Evolutionary conservation across 306 rosid genomes (phyloP).

Genomic region (Datisca glomerata): DNA sequence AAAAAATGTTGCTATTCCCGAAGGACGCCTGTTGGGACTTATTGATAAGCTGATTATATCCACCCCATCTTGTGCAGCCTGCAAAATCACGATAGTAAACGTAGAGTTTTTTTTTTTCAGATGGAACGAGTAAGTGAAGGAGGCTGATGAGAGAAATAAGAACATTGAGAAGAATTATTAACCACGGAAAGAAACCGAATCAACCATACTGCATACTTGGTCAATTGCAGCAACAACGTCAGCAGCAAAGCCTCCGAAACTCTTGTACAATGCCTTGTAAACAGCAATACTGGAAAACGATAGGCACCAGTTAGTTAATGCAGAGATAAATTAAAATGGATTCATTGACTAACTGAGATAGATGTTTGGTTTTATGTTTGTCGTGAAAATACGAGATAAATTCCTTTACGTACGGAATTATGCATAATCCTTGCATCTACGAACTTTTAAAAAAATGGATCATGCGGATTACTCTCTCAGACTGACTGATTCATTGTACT

Average conservation of each 20-base stretch:
- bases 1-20: conserved; percentile 90
- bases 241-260: conserved; percentile 99
- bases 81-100: conserved; percentile 1
- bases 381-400: too few species aligned
- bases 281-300: conserved; percentile 66
- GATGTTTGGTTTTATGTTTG: too few species aligned
- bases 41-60: conserved; percentile 84
- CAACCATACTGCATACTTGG: conserved; percentile 42
- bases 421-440: too few species aligned
- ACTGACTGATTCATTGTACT: too few species aligned
- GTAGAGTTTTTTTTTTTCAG: too few species aligned
- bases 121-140: too few species aligned
- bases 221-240: conserved; percentile 99
- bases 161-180: neutral
- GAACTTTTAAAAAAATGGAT: too few species aligned
- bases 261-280: conserved; percentile 90
- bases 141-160: neutral
- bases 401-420: too few species aligned
- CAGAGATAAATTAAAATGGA: too few species aligned
- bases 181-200: conserved; percentile 3
- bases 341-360: too few species aligned
- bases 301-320: too few species aligned
- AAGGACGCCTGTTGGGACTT: conserved; percentile 94
- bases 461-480: too few species aligned
- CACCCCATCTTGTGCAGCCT: conserved; percentile 99